phyloP scores from a whole-genome alignment of 2,329 filamentous ascomycete genomes.

The Ophiostoma ulmi region DNA sequence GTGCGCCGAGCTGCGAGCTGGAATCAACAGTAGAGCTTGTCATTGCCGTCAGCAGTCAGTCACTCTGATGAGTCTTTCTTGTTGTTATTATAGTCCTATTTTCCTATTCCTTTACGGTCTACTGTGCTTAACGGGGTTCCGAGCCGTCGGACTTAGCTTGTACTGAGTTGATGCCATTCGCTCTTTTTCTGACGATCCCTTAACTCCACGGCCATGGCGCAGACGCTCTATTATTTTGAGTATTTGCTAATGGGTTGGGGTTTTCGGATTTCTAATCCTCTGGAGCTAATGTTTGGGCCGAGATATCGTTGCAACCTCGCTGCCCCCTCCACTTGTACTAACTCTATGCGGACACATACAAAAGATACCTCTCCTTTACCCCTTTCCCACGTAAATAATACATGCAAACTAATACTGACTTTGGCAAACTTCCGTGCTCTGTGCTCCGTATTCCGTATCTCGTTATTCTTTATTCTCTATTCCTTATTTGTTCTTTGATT shows the following conservation, averaged over 20 bases:
- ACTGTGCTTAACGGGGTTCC: background rate
- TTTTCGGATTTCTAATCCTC: background rate
- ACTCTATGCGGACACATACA: background rate
- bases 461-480: background rate
- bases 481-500: no score
- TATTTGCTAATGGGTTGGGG: background rate
- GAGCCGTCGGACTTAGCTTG: background rate
- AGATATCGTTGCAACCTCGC: conserved; percentile 6
- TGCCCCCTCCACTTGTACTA: background rate
- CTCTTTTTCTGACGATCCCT: background rate
- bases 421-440: background rate
- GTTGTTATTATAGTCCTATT: background rate
- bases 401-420: background rate
- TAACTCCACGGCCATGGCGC: background rate
- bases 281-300: conserved; percentile 11
- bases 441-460: background rate
- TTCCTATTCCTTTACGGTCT: background rate
- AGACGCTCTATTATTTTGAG: background rate
- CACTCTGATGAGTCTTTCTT: background rate
- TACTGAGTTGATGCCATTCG: background rate
- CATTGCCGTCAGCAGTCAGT: background rate
- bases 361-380: background rate
- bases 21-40: background rate
- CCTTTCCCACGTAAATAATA: background rate
- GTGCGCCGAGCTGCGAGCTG: conserved; percentile 1